Evolutionary conservation across 345 rosid genomes (phyloP).

Genomic region (Arabis hirsuta): DNA sequence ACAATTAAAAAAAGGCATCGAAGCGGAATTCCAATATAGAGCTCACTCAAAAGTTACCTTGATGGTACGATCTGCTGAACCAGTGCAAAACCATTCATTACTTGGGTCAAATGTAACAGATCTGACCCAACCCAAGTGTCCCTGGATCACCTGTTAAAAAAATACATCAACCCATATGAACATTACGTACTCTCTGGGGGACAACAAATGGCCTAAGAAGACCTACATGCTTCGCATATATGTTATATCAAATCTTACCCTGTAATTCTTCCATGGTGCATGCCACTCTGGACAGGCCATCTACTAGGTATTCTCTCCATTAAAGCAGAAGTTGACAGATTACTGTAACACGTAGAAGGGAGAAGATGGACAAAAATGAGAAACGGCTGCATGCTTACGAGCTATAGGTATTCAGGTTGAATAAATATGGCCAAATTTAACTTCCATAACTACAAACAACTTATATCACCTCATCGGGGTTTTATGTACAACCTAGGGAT

Average conservation of each 20-base stretch:
- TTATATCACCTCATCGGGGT: neutral
- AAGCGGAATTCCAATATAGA: neutral
- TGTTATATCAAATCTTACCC: conserved; percentile 53
- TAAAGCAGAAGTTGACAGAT: conserved; percentile 67
- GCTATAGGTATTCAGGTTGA: neutral
- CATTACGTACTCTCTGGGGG: conserved; percentile 8
- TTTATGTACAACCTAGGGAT: neutral
- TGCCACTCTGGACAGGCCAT: conserved; percentile 95
- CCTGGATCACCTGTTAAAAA: conserved; percentile 58
- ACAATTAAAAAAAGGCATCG: neutral
- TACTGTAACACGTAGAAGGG: conserved; percentile 48
- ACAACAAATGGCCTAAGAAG: conserved; percentile 4
- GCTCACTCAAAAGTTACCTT: conserved; percentile 53
- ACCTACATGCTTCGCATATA: conserved; percentile 5
- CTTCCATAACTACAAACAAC: conserved; percentile 7
- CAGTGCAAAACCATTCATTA: conserved; percentile 92
- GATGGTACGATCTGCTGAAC: conserved; percentile 93
- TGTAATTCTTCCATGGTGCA: conserved; percentile 90
- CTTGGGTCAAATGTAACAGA: conserved; percentile 95
- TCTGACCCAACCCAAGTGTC: conserved; percentile 97
- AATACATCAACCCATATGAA: neutral
- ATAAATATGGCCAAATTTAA: conserved; percentile 6
- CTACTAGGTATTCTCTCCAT: conserved; percentile 89
- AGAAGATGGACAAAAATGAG: neutral
- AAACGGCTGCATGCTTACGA: neutral